Base-by-base conservation (phyloP, 225 moss, liverwort and hornwort genomes). In the Asterella californica region DNA sequence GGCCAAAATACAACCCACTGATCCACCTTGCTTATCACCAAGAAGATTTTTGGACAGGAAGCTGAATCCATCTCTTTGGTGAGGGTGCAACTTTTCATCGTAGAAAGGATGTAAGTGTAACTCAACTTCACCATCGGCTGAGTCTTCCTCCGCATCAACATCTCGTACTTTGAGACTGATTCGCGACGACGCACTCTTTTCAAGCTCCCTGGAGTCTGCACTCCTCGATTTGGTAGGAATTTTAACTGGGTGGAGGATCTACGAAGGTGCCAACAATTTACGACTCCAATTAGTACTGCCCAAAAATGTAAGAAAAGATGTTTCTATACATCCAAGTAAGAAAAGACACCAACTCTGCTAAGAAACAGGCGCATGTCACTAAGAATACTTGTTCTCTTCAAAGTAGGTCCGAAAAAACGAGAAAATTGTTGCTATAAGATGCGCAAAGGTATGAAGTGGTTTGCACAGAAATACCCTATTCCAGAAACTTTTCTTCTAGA, bases 1-100 rank as follows among this genome's bases (percentile, higher is more conserved):
- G 0, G 99, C 99, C 66, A 99, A 72, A 84, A 99, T 91, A 70
- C 99, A 99, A 37, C 99, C 99, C 19, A 92, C 89, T 8, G 89
- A 89, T 77, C 91, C 88, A 47, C 76, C 67, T 18, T 70, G 37
- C 47, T 50, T 27, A 66, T 90, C 89, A 59, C 90, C 91, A 30
- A 92, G 85, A 15, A 96, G 87, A 52, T 94, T 92, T 60, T 82
- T 70, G 0, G 86, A 86, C 2, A 96, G 88, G 17, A 96, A 90
- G 32, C 86, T 90, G 76, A 96, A 96, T 4, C 96, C 96, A n/a
- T 91, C 92, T 75, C 21, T 55, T 67, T 96, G 96, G 78, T 96
- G 96, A 11, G 87, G 72, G 75, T 96, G 94, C 90, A 96, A 88
- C 0, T 27, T 36, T 5, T 27, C 17, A 50, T 92, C 88, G 36